These are phyloP conservation scores for Priceomyces castillae DNA, from an alignment of 805 yeast genomes.

Conservation along the genomic window DNA sequence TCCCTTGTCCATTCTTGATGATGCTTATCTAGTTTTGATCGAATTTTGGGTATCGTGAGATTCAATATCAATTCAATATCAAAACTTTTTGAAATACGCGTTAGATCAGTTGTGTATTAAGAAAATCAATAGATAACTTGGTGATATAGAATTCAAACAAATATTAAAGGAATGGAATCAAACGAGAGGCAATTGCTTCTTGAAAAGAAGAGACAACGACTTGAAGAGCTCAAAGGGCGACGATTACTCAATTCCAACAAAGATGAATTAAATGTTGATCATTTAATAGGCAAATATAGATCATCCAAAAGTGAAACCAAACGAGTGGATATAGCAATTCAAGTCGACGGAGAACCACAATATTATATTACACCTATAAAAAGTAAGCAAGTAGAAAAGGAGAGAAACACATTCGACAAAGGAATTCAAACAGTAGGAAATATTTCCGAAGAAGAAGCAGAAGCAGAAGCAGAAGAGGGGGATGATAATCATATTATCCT, in stretches of 20 bases:
- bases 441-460: not conserved
- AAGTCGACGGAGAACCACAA: conserved; percentile 18
- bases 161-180: conserved; percentile 4
- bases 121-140: too few species aligned
- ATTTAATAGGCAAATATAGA: conserved; percentile 7
- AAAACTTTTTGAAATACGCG: conserved; percentile 1
- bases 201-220: conserved; percentile 40
- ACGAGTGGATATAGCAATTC: conserved; percentile 25
- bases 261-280: conserved; percentile 23
- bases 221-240: conserved; percentile 23
- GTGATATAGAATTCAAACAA: too few species aligned
- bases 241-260: conserved; percentile 22
- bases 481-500: too few species aligned
- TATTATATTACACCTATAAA: not conserved
- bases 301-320: not conserved
- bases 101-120: not conserved
- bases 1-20: not conserved
- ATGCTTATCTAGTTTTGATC: not conserved
- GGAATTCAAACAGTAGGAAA: conserved; percentile 17
- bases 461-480: too few species aligned
- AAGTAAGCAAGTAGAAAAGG: conserved; percentile 2
- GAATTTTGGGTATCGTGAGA: not conserved
- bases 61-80: not conserved
- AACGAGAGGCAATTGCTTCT: conserved; percentile 34
- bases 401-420: conserved; percentile 19